These are phyloP conservation scores for Rhodotorula babjevae DNA, from an alignment of 768 basidiomycete genomes.

Conservation along the genomic window DNA sequence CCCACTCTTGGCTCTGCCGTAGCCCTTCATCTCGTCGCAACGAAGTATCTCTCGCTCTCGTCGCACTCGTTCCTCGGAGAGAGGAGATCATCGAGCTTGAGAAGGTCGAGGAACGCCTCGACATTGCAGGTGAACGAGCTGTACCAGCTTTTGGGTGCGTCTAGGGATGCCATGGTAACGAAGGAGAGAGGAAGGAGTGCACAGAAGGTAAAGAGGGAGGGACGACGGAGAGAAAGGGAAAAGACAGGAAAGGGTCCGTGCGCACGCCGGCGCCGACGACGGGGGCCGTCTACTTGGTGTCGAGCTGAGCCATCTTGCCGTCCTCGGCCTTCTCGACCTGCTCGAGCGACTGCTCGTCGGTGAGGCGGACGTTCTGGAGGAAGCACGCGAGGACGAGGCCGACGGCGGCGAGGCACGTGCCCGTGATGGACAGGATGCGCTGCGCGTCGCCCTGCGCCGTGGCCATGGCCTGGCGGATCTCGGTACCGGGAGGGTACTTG, in stretches of 20 bases:
- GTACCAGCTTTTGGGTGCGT: no score
- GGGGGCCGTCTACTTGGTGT: background rate
- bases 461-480: constrained; percentile 42
- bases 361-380: constrained; percentile 21
- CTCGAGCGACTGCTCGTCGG: constrained; percentile 22
- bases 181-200: no score
- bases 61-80: no score
- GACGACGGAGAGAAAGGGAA: no score
- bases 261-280: background rate
- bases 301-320: background rate
- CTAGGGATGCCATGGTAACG: no score
- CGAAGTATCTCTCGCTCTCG: no score
- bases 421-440: constrained; percentile 32
- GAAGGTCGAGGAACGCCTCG: no score
- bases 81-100: no score
- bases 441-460: constrained; percentile 47
- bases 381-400: constrained; percentile 12
- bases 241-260: background rate
- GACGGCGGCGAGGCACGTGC: constrained; percentile 15
- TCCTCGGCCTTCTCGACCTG: constrained; percentile 14
- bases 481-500: constrained; percentile 38
- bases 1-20: background rate
- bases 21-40: no score
- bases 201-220: no score
- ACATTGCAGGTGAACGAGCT: no score